phyloP scores from a whole-genome alignment of 495 filamentous ascomycete species.

The Trichoderma erinaceum region DNA sequence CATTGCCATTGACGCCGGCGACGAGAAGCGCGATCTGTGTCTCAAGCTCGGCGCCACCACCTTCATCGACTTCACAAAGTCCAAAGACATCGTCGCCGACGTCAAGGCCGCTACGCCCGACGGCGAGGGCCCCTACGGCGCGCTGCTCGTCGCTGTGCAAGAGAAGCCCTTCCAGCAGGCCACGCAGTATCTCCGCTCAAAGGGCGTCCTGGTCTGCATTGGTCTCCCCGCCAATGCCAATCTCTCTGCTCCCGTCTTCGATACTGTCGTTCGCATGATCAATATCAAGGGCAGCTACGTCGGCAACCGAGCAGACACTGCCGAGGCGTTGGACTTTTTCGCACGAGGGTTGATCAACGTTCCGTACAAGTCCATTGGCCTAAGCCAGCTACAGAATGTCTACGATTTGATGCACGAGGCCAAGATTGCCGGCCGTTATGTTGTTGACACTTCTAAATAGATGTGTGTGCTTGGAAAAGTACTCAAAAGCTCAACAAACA shows the following conservation, averaged over 20 bases:
- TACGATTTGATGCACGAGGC: constrained; percentile 68
- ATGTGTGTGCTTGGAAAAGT: background rate
- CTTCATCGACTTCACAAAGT: constrained; percentile 73
- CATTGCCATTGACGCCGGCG: constrained; percentile 74
- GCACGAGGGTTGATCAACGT: constrained; percentile 73
- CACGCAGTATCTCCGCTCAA: constrained; percentile 68
- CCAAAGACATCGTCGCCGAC: constrained; percentile 69
- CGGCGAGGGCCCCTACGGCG: constrained; percentile 80
- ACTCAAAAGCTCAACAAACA: background rate
- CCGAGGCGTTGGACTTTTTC: constrained; percentile 87
- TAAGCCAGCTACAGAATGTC: constrained; percentile 70
- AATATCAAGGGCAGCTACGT: constrained; percentile 90
- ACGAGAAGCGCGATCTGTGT: constrained; percentile 68
- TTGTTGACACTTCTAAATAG: constrained; percentile 63
- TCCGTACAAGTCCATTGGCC: constrained; percentile 75
- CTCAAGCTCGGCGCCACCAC: constrained; percentile 57
- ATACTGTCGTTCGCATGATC: constrained; percentile 80
- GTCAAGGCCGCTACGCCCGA: constrained; percentile 73
- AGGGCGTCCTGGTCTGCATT: constrained; percentile 75
- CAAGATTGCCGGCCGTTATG: constrained; percentile 83
- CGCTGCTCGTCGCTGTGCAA: constrained; percentile 73
- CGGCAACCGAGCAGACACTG: constrained; percentile 77
- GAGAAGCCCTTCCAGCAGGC: constrained; percentile 96
- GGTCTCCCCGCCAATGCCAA: constrained; percentile 74
- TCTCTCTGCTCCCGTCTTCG: constrained; percentile 77